These are phyloP conservation scores for Termitomyces titanicus DNA, from an alignment of 768 basidiomycete species.

Conservation along the genomic window DNA sequence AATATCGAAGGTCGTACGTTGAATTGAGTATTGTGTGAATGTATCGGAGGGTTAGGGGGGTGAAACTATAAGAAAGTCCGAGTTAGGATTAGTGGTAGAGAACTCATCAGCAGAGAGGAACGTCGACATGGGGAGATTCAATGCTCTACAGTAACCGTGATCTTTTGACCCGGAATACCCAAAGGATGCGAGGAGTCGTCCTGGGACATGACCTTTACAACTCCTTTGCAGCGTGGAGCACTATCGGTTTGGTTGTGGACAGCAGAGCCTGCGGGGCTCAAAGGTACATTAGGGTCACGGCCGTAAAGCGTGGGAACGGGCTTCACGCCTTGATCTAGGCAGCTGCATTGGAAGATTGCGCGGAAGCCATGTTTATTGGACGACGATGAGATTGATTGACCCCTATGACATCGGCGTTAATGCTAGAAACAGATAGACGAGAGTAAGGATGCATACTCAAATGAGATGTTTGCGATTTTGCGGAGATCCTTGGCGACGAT, in stretches of 20 bases:
- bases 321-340: neutral
- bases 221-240: constrained; percentile 19
- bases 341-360: constrained; percentile 1
- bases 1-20: no score
- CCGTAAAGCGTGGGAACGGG: neutral
- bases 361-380: neutral
- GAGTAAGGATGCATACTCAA: constrained; percentile 21
- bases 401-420: neutral
- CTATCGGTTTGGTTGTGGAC: neutral
- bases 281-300: neutral
- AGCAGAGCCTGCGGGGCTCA: neutral
- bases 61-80: no score
- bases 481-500: constrained; percentile 25
- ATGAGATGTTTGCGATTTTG: constrained; percentile 24
- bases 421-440: neutral
- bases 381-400: neutral
- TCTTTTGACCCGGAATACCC: constrained; percentile 24
- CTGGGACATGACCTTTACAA: constrained; percentile 17
- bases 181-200: constrained; percentile 24
- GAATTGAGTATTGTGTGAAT: no score
- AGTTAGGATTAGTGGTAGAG: neutral
- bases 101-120: no score
- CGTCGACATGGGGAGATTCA: neutral
- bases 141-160: constrained; percentile 20
- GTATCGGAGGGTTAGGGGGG: no score